phyloP scores from a whole-genome alignment of 1,284 basidiomycete genomes.

The Heterobasidion irregulare region DNA sequence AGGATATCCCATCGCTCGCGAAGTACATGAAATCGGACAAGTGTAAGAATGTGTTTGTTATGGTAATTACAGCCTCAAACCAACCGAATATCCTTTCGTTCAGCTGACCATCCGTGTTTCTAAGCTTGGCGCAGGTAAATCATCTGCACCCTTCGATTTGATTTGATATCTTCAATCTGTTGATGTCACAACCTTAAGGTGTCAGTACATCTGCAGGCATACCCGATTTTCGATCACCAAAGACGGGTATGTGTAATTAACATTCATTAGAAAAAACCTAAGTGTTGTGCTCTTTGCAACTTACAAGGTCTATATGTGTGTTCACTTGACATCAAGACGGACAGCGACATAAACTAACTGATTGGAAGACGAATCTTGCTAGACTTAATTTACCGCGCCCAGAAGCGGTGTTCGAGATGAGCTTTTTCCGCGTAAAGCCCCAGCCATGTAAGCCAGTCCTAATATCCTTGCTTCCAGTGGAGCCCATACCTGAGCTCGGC shows the following conservation, averaged over 20 bases:
- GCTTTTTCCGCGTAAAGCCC: constrained; percentile 66
- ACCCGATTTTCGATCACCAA: constrained; percentile 73
- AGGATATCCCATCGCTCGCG: constrained; percentile 39
- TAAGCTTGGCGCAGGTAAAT: constrained; percentile 18
- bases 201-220: constrained; percentile 76
- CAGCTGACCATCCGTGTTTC: not conserved
- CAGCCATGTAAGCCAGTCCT: constrained; percentile 48
- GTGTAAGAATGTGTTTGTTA: constrained; percentile 62
- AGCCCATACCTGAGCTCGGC: not conserved
- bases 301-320: not conserved
- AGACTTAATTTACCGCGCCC: constrained; percentile 68
- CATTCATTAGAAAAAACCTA: not conserved
- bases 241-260: constrained; percentile 43
- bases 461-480: not conserved
- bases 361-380: constrained; percentile 59
- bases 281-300: not conserved
- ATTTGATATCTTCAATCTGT: not conserved
- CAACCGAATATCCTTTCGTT: not conserved
- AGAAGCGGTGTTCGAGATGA: constrained; percentile 77
- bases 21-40: constrained; percentile 59
- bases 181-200: constrained; percentile 28
- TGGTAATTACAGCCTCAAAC: constrained; percentile 39
- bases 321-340: not conserved
- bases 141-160: not conserved
- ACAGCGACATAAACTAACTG: not conserved